Evolutionary conservation across 2,329 filamentous ascomycete genomes (phyloP).

Genomic region (Teratosphaeria pseudoeucalypti): DNA sequence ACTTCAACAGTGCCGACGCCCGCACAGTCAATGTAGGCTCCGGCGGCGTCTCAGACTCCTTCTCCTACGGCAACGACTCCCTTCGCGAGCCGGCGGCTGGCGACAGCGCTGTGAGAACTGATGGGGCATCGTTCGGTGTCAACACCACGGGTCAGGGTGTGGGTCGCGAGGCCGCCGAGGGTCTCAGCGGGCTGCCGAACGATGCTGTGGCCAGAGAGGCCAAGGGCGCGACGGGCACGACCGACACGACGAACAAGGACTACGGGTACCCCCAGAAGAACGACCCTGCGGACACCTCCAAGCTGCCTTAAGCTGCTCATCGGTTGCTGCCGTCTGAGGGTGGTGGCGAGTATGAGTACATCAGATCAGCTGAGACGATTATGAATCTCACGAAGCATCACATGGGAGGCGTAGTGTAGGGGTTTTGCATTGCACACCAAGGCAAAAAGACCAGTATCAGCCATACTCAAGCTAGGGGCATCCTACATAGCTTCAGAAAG

Average conservation of each 20-base stretch:
- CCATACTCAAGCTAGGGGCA: not conserved
- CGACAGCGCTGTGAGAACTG: slow-evolving; percentile 41
- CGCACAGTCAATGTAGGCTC: slow-evolving; percentile 61
- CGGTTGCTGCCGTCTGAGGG: not conserved
- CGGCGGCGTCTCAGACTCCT: slow-evolving; percentile 35
- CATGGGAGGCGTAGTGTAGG: not conserved
- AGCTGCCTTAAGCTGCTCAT: not conserved
- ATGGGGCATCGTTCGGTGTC: slow-evolving; percentile 45
- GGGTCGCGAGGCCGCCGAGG: slow-evolving; percentile 53
- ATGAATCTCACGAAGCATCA: not conserved
- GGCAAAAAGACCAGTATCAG: not conserved
- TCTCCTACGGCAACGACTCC: slow-evolving; percentile 38
- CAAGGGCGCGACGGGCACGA: slow-evolving; percentile 26
- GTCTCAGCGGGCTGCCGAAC: slow-evolving; percentile 45
- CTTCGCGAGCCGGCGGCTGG: slow-evolving; percentile 41
- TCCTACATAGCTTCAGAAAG: not conserved
- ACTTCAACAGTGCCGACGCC: slow-evolving; percentile 65
- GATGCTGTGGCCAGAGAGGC: slow-evolving; percentile 46
- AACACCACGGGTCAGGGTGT: slow-evolving; percentile 39
- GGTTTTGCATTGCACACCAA: not conserved
- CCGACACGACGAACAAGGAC: not conserved
- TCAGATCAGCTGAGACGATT: not conserved
- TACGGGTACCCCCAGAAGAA: slow-evolving; percentile 32
- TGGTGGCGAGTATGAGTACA: not conserved
- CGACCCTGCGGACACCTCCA: slow-evolving; percentile 21